A percentile compares a stretch with the other conserved stretches of the same genome.
phyloP scores from a whole-genome alignment of 2,329 filamentous ascomycete species.

The Fusarium oxysporum region DNA sequence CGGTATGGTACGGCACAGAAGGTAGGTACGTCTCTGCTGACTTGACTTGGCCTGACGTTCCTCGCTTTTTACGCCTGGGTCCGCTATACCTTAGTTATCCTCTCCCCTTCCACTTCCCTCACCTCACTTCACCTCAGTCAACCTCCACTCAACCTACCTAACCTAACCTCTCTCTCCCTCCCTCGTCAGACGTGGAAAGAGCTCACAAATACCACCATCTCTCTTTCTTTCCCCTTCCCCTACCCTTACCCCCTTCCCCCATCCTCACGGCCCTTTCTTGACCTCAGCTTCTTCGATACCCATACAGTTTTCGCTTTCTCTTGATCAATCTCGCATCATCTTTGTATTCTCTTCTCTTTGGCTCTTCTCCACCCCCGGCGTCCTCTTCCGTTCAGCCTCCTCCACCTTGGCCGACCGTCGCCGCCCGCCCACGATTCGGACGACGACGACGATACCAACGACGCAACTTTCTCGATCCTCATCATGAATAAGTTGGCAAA shows the following conservation, averaged over 20 bases:
- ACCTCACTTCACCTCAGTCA: constrained; percentile 25
- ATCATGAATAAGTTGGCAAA: constrained; percentile 78
- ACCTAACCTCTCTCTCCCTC: constrained; percentile 29
- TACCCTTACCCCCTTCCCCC: constrained; percentile 24
- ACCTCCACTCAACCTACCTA: constrained; percentile 27
- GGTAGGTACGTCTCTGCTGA: constrained; percentile 26
- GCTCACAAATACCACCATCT: constrained; percentile 46
- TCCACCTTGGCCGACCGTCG: constrained; percentile 44
- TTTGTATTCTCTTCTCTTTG: constrained; percentile 38
- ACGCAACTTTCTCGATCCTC: constrained; percentile 44
- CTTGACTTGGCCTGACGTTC: constrained; percentile 18
- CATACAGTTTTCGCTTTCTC: constrained; percentile 37
- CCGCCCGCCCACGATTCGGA: constrained; percentile 44
- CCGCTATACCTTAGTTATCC: constrained; percentile 22
- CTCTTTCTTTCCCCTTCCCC: constrained; percentile 36
- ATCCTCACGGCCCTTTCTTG: constrained; percentile 37
- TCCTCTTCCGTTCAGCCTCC: constrained; percentile 36
- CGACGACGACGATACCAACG: constrained; percentile 42
- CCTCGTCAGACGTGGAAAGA: constrained; percentile 47
- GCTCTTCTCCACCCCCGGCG: constrained; percentile 35
- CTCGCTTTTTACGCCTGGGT: constrained; percentile 21
- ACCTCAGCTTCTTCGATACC: constrained; percentile 43
- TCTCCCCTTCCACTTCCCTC: constrained; percentile 22
- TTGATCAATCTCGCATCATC: constrained; percentile 32
- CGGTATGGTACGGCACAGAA: neutral